phyloP scores from a whole-genome alignment of 1,284 basidiomycete species.

The Fistulinella staudtii region DNA sequence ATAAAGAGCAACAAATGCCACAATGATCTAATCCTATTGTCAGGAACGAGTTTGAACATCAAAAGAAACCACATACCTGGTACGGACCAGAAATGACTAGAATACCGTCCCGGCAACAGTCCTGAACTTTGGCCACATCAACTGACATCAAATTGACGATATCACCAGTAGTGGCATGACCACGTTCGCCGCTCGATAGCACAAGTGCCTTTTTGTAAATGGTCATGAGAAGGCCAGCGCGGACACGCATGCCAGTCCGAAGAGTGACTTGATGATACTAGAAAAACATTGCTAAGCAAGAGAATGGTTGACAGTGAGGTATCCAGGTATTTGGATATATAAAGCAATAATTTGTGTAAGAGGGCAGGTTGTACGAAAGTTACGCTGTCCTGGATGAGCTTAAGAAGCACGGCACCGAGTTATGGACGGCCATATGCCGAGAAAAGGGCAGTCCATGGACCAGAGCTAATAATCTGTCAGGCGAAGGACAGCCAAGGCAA shows the following conservation, averaged over 20 bases:
- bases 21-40: conserved; percentile 52
- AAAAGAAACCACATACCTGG: conserved; percentile 41
- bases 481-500: conserved; percentile 2
- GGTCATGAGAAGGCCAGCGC: conserved; percentile 80
- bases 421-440: conserved; percentile 80
- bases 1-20: conserved; percentile 90
- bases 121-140: conserved; percentile 81
- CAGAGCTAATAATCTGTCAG: conserved; percentile 27
- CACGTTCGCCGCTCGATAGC: conserved; percentile 80
- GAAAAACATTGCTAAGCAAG: not conserved
- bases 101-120: conserved; percentile 79
- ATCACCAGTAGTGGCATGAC: conserved; percentile 79
- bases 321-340: conserved; percentile 75
- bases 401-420: conserved; percentile 61
- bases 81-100: conserved; percentile 69
- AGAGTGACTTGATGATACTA: conserved; percentile 82
- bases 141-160: conserved; percentile 95
- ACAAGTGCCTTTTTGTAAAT: conserved; percentile 88
- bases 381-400: conserved; percentile 75
- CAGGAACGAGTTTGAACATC: not conserved
- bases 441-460: conserved; percentile 71
- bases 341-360: conserved; percentile 75
- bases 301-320: not conserved
- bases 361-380: conserved; percentile 90
- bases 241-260: conserved; percentile 88